Percentiles rank a stretch among this genome's conserved stretches.
Evolutionary conservation across 2,329 filamentous ascomycete genomes (phyloP).

Genomic region (Talaromyces sp.): DNA sequence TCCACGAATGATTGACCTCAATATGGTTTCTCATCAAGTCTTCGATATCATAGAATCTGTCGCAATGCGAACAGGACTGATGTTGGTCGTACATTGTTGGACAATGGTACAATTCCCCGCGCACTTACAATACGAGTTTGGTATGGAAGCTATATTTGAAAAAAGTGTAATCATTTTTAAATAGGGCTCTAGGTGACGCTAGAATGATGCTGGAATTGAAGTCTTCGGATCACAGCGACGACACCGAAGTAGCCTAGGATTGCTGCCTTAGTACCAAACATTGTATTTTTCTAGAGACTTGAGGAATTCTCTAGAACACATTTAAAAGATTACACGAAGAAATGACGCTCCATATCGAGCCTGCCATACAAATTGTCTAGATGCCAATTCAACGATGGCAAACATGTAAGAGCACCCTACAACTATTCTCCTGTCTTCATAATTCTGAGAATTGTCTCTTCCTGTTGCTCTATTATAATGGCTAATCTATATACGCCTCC

Average conservation of each 20-base stretch:
- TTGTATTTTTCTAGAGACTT: background rate
- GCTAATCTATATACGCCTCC: accelerated
- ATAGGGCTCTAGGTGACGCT: background rate
- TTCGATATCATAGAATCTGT: background rate
- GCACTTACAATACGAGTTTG: background rate
- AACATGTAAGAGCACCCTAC: background rate
- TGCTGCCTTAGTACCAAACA: background rate
- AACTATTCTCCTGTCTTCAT: background rate
- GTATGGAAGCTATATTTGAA: background rate
- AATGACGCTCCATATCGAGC: background rate
- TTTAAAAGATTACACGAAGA: background rate
- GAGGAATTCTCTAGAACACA: background rate
- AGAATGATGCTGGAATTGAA: background rate
- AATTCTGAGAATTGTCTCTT: background rate
- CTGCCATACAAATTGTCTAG: background rate
- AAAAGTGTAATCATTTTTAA: background rate
- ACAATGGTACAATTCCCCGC: background rate
- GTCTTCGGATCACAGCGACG: background rate
- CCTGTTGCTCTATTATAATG: background rate
- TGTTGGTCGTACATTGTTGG: background rate
- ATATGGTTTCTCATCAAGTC: background rate
- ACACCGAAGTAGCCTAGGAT: no score
- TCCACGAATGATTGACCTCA: background rate
- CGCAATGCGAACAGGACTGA: background rate
- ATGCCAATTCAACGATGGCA: background rate